Conservation (phyloP, 2,329 filamentous ascomycete species). For the Trichoderma breve region DNA sequence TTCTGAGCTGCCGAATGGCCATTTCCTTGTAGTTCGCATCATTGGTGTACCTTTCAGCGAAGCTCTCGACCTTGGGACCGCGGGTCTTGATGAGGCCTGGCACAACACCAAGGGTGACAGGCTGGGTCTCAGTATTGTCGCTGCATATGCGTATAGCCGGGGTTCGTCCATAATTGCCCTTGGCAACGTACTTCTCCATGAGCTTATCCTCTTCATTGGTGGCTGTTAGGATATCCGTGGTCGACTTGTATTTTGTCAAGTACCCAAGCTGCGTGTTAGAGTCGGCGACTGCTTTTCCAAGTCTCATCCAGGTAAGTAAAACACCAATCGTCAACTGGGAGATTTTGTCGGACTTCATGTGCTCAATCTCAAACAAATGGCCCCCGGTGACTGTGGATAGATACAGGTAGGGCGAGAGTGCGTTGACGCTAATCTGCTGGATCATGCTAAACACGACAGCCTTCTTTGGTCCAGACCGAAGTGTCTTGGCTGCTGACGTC, state of each 20-base stretch:
- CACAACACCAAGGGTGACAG: slow-evolving; percentile 27
- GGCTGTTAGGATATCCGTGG: background rate
- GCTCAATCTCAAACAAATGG: slow-evolving; percentile 35
- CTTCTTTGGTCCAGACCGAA: slow-evolving; percentile 36
- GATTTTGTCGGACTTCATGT: slow-evolving; percentile 31
- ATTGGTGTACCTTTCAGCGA: slow-evolving; percentile 40
- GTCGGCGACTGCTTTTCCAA: slow-evolving; percentile 24
- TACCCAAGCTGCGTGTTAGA: slow-evolving; percentile 6
- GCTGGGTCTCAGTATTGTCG: slow-evolving; percentile 17
- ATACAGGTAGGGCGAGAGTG: slow-evolving; percentile 39
- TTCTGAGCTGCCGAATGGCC: slow-evolving; percentile 39
- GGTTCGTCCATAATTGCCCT: background rate
- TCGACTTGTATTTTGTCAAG: slow-evolving; percentile 20
- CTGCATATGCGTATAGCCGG: background rate
- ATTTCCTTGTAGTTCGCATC: slow-evolving; percentile 40
- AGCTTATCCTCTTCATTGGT: background rate
- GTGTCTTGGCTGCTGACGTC: slow-evolving; percentile 36
- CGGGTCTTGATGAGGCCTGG: slow-evolving; percentile 26
- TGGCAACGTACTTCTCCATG: background rate
- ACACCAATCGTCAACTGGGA: slow-evolving; percentile 42
- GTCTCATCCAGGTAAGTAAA: slow-evolving; percentile 45
- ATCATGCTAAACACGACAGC: slow-evolving; percentile 46
- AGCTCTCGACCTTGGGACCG: slow-evolving; percentile 32
- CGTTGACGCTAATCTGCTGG: slow-evolving; percentile 23
- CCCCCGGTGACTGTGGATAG: slow-evolving; percentile 44